Percentiles rank a stretch among this genome's conserved stretches.
These are phyloP conservation scores for Saccharomyces hybrid DNA, from an alignment of 1,139 yeast genomes.

Conservation along the genomic window DNA sequence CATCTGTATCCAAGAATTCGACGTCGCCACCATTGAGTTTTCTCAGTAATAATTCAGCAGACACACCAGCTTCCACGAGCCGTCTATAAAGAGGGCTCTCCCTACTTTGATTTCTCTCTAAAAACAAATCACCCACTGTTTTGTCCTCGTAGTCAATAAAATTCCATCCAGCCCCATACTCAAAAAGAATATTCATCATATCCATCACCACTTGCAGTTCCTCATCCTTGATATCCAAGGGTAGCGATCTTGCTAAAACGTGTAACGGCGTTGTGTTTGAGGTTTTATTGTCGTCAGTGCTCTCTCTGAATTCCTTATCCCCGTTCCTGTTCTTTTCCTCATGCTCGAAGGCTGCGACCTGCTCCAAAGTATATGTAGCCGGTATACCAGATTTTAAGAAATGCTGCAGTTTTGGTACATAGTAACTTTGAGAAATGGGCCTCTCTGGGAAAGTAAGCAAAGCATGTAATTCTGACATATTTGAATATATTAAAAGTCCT, in stretches of 20 bases:
- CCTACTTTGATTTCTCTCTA: conserved; percentile 39
- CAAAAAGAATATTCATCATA: conserved; percentile 60
- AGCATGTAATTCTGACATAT: conserved; percentile 66
- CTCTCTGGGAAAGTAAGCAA: conserved; percentile 48
- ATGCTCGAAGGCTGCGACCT: conserved; percentile 50
- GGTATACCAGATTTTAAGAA: conserved; percentile 61
- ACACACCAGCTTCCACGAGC: conserved; percentile 79
- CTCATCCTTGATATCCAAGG: conserved; percentile 36
- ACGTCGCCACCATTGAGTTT: conserved; percentile 56
- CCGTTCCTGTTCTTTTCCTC: conserved; percentile 28
- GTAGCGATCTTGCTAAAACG: conserved; percentile 41
- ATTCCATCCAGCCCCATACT: conserved; percentile 92
- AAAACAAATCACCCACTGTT: conserved; percentile 69
- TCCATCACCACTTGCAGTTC: conserved; percentile 43
- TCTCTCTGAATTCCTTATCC: conserved; percentile 35
- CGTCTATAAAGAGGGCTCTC: conserved; percentile 37
- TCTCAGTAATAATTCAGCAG: conserved; percentile 77
- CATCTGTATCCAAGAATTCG: conserved; percentile 37
- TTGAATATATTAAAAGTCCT: not conserved
- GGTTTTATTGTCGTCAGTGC: conserved; percentile 9
- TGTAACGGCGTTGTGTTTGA: conserved; percentile 78
- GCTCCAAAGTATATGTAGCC: conserved; percentile 75
- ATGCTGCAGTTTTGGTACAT: conserved; percentile 39
- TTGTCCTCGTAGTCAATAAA: conserved; percentile 55
- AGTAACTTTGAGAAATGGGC: conserved; percentile 44